These are phyloP conservation scores for Cystobasidiaceae sp. DNA, from an alignment of 1,284 basidiomycete species.

Conservation along the genomic window DNA sequence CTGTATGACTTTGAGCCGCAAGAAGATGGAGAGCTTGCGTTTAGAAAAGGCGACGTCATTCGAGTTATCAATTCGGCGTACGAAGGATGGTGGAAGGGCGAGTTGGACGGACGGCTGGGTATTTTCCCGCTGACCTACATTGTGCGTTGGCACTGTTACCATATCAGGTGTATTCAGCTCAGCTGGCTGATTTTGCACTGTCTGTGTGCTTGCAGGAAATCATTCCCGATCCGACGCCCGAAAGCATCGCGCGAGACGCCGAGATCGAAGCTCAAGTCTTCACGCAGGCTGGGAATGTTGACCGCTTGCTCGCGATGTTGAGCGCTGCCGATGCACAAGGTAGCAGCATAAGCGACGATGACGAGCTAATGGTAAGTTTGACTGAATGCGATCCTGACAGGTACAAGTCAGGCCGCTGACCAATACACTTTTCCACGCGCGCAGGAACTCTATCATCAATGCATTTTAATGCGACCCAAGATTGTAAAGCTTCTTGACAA, in stretches of 20 bases:
- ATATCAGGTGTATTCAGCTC: neutral
- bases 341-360: slow-evolving; percentile 80
- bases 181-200: too few relatives aligned
- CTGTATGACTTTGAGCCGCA: slow-evolving; percentile 84
- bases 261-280: slow-evolving; percentile 86
- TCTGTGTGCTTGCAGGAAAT: slow-evolving; percentile 71
- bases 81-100: slow-evolving; percentile 98
- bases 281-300: slow-evolving; percentile 76
- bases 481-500: slow-evolving; percentile 96
- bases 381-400: too few relatives aligned
- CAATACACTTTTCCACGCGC: slow-evolving; percentile 6
- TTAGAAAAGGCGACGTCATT: slow-evolving; percentile 90
- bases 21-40: slow-evolving; percentile 85
- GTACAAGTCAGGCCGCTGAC: neutral
- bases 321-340: slow-evolving; percentile 61
- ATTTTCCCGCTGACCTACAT: slow-evolving; percentile 99
- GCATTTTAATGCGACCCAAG: slow-evolving; percentile 83
- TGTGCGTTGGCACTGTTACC: slow-evolving; percentile 52
- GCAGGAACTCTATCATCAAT: slow-evolving; percentile 82
- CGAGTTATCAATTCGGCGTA: slow-evolving; percentile 93
- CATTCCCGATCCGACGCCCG: slow-evolving; percentile 74
- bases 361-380: slow-evolving; percentile 74
- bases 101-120: slow-evolving; percentile 83
- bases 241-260: slow-evolving; percentile 68
- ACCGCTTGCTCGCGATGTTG: slow-evolving; percentile 68